Conservation (phyloP, 352 stramenopile genomes). For the Porosira glacialis region DNA sequence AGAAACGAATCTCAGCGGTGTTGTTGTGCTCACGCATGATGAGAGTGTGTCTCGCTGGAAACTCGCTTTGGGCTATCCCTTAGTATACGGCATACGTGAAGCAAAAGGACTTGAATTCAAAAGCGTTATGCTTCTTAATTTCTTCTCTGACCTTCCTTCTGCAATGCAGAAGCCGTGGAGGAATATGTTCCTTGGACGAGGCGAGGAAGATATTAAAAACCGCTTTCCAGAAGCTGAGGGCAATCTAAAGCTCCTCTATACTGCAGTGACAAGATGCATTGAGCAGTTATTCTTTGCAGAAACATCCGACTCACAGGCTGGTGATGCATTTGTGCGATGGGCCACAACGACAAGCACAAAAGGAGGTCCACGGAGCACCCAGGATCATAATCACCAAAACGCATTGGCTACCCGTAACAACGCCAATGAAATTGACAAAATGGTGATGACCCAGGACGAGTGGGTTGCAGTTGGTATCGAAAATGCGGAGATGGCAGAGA, state of each 20-base stretch:
- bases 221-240: constrained; percentile 58
- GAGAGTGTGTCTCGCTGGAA: constrained; percentile 22
- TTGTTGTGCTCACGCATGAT: constrained; percentile 56
- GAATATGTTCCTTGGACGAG: constrained; percentile 43
- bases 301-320: constrained; percentile 44
- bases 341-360: constrained; percentile 38
- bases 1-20: constrained; percentile 32
- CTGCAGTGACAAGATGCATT: constrained; percentile 61
- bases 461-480: constrained; percentile 44
- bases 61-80: constrained; percentile 24
- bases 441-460: constrained; percentile 56
- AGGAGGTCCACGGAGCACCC: not conserved
- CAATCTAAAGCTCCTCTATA: constrained; percentile 73
- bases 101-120: constrained; percentile 73
- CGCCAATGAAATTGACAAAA: constrained; percentile 43
- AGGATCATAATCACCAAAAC: not conserved
- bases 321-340: constrained; percentile 60
- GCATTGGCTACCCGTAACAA: constrained; percentile 44
- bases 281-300: constrained; percentile 72
- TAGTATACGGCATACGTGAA: constrained; percentile 56
- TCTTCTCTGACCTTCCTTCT: constrained; percentile 54
- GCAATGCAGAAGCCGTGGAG: constrained; percentile 57
- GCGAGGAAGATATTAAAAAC: constrained; percentile 23
- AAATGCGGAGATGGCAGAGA: constrained; percentile 47
- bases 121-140: constrained; percentile 67